These are phyloP conservation scores for Nyssa sinensis DNA, from an alignment of 148 eudicot species.

Conservation along the genomic window DNA sequence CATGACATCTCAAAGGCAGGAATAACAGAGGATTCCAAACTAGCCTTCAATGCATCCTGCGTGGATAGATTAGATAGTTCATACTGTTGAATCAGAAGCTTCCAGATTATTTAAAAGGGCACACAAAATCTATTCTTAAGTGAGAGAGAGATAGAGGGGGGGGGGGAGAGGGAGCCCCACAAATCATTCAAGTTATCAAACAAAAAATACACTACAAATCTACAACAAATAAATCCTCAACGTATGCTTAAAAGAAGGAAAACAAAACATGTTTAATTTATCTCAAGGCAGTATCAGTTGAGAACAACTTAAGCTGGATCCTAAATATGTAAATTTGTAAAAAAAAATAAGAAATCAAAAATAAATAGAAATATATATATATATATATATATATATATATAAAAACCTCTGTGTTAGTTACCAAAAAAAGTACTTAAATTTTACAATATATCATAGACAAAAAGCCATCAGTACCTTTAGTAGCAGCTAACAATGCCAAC, in stretches of 20 bases:
- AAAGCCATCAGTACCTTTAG: background rate
- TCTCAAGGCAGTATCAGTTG: conserved; percentile 6
- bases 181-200: background rate
- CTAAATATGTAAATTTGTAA: background rate
- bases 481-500: background rate
- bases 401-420: background rate
- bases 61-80: background rate
- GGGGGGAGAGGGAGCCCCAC: background rate
- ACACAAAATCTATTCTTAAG: no score
- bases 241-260: background rate
- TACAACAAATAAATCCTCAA: conserved; percentile 1
- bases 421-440: background rate
- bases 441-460: background rate
- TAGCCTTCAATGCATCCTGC: conserved; percentile 84
- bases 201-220: background rate
- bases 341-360: no score
- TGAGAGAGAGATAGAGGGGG: no score
- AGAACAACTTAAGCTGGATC: background rate
- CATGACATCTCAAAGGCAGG: conserved; percentile 95
- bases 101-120: background rate
- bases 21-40: conserved; percentile 68
- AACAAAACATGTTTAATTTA: no score
- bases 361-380: no score
- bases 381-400: no score
- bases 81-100: conserved; percentile 1